Base-by-base conservation (phyloP, 352 stramenopile genomes). In the Lagenidium giganteum region DNA sequence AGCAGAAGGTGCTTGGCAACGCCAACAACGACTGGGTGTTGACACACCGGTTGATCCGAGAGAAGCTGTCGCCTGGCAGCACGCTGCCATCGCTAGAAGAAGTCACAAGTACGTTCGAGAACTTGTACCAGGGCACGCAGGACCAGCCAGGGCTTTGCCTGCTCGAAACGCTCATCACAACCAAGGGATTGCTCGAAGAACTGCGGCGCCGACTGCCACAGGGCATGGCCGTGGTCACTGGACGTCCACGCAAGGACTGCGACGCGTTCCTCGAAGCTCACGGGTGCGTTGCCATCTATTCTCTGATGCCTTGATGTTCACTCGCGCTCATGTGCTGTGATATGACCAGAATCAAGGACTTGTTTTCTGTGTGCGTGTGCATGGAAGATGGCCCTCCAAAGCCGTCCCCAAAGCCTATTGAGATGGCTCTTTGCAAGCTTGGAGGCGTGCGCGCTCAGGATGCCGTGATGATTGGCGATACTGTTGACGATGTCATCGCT, bases 21-120 rank as follows among this genome's bases (percentile, higher is more conserved):
- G 91, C 92, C 48, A 98, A 98, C 74, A 98, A 98, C 64, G 95
- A 98, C 75, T 98, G 95, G 95, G 84, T 97, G 49, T 67, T 98
- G 33, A 97, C 88, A 28, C 75, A 94, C 40, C 83, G 93, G 27
- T 62, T 98, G 5, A 93, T 98, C 40, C 40, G 53, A 17, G 54
- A 43, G 17, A 70, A 70, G 11, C 33, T 51, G 4, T 16, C 32
- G 3, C 40, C 59, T 34, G 16, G 6, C 2, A 55, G 18, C 3
- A 7, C 35, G 2, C 43, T 57, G 16, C 70, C 73, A 9, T 83
- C 81, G n/a, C 65, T 98, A 4, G 88, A 97, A 24, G 47, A 93
- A 23, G 92, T 98, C 9, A 98, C 89, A 16, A 67, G 77, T 8
- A 90, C 84, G 18, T 98, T 98, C 62, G 93, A 98, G 56, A 71